phyloP scores from a whole-genome alignment of 1,284 basidiomycete species.

The Ustilago trichophora region DNA sequence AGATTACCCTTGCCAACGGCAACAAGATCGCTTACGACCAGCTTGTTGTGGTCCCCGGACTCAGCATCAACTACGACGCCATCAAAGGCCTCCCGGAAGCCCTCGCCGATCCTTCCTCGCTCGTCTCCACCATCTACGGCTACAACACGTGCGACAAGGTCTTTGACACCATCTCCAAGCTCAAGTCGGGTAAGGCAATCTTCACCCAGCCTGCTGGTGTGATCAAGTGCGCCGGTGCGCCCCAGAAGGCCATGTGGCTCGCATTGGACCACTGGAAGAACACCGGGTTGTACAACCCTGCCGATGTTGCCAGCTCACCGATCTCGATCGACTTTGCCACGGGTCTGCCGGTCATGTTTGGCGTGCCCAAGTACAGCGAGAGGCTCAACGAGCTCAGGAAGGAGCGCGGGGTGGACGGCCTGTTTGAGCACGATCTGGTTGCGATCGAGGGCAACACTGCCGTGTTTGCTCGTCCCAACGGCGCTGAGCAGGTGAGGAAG shows the following conservation, averaged over 20 bases:
- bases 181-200: constrained; percentile 82
- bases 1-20: constrained; percentile 77
- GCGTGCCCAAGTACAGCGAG: constrained; percentile 83
- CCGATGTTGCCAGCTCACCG: constrained; percentile 67
- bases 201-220: constrained; percentile 96
- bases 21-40: constrained; percentile 80
- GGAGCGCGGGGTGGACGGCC: constrained; percentile 79
- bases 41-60: constrained; percentile 86
- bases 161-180: constrained; percentile 69
- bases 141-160: constrained; percentile 60
- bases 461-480: constrained; percentile 72
- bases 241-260: constrained; percentile 68
- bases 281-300: constrained; percentile 45
- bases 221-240: constrained; percentile 90
- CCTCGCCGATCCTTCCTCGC: constrained; percentile 77
- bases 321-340: constrained; percentile 82
- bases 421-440: constrained; percentile 85
- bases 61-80: constrained; percentile 79
- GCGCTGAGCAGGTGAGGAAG: constrained; percentile 70
- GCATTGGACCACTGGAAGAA: constrained; percentile 61
- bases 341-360: constrained; percentile 90
- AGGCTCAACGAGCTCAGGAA: constrained; percentile 81
- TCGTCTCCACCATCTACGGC: constrained; percentile 92
- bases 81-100: constrained; percentile 83
- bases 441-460: constrained; percentile 76